Percentiles rank a stretch among this genome's conserved stretches.
These are phyloP conservation scores for Phytophthora chlamydospora DNA, from an alignment of 352 stramenopile species.

Conservation along the genomic window DNA sequence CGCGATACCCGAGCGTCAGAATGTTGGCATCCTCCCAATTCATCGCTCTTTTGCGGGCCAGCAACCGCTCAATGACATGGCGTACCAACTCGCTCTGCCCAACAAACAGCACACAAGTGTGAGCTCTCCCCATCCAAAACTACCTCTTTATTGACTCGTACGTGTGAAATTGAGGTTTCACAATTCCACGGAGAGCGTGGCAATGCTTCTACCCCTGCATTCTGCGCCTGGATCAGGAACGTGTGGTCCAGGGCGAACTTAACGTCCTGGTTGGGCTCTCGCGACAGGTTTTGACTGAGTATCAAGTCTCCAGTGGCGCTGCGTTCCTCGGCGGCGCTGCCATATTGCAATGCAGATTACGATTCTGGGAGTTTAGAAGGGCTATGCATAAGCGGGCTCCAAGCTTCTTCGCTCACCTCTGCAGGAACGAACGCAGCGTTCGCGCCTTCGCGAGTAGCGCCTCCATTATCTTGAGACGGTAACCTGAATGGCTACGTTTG, in stretches of 20 bases:
- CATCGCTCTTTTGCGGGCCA: constrained; percentile 41
- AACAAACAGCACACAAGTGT: constrained; percentile 11
- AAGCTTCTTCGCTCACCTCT: constrained; percentile 26
- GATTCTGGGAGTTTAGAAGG: neutral
- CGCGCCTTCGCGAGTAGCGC: constrained; percentile 35
- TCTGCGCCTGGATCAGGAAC: constrained; percentile 32
- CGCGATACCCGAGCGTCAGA: constrained; percentile 71
- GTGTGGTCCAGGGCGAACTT: constrained; percentile 46
- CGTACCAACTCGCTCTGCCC: constrained; percentile 51
- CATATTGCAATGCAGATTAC: neutral
- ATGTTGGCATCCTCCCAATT: constrained; percentile 64
- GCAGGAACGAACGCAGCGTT: constrained; percentile 47
- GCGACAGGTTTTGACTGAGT: constrained; percentile 19
- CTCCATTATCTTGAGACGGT: constrained; percentile 32
- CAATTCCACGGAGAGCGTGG: constrained; percentile 42
- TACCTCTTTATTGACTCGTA: constrained; percentile 13
- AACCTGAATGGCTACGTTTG: constrained; percentile 4
- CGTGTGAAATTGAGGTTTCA: constrained; percentile 40
- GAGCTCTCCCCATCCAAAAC: neutral
- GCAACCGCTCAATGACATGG: constrained; percentile 56
- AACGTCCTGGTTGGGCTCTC: constrained; percentile 23
- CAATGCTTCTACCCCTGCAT: constrained; percentile 14
- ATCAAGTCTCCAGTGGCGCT: constrained; percentile 2
- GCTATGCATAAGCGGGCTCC: neutral
- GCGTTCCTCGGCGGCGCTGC: constrained; percentile 26